Evolutionary conservation across 495 filamentous ascomycete species (phyloP).

Genomic region (Zalerion maritima): DNA sequence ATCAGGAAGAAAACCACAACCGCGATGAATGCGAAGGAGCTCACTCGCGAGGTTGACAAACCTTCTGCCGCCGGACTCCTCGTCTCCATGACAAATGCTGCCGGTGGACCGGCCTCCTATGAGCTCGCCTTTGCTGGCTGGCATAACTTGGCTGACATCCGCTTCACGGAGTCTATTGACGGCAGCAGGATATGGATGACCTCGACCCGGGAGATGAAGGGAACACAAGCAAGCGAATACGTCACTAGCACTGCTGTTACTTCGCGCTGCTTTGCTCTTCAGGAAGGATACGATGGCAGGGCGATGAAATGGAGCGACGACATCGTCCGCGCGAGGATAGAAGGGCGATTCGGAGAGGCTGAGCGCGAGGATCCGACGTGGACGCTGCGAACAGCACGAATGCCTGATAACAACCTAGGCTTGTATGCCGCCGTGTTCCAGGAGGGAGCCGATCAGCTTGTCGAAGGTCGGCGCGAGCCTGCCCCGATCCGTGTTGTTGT

Average conservation of each 20-base stretch:
- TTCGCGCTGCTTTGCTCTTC: conserved; percentile 47
- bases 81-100: conserved; percentile 39
- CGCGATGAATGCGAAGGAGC: conserved; percentile 54
- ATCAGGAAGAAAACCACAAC: conserved; percentile 49
- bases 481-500: conserved; percentile 46
- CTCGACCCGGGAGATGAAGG: conserved; percentile 41
- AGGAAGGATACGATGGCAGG: conserved; percentile 66
- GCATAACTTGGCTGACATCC: conserved; percentile 52
- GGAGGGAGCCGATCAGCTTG: conserved; percentile 36
- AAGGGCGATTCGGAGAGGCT: conserved; percentile 62
- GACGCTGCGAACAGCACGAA: conserved; percentile 54
- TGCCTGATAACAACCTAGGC: conserved; percentile 43
- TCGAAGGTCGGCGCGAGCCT: conserved; percentile 41
- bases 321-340: conserved; percentile 69
- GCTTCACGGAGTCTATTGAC: conserved; percentile 62
- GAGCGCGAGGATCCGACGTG: conserved; percentile 69
- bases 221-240: conserved; percentile 27
- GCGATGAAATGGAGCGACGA: conserved; percentile 71
- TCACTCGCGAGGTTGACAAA: conserved; percentile 73
- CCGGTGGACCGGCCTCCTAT: conserved; percentile 31
- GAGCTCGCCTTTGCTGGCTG: conserved; percentile 65
- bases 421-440: conserved; percentile 68
- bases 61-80: conserved; percentile 44
- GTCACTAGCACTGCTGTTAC: conserved; percentile 35
- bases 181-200: conserved; percentile 61